phyloP scores from a whole-genome alignment of 2,329 filamentous ascomycete species.

The Didymella sp. region DNA sequence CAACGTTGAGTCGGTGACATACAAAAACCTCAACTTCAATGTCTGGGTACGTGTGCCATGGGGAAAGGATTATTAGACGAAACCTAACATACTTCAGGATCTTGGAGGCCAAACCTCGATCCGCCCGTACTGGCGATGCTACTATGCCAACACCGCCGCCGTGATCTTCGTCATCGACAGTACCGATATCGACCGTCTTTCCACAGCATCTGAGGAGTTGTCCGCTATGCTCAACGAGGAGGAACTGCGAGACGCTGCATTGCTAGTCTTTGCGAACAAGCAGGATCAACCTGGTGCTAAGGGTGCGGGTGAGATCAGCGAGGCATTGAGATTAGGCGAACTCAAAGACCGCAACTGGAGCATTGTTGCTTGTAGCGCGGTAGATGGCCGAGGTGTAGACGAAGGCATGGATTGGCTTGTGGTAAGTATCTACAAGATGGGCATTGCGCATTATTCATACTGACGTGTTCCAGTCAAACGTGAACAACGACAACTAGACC shows the following conservation, averaged over 20 bases:
- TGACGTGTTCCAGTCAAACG: conserved; percentile 16
- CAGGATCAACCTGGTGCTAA: conserved; percentile 97
- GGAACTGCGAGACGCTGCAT: conserved; percentile 87
- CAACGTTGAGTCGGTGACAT: conserved; percentile 98
- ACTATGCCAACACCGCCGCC: conserved; percentile 97
- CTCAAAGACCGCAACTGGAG: conserved; percentile 98
- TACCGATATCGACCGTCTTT: conserved; percentile 93
- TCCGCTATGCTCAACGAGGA: conserved; percentile 97
- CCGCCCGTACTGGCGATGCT: conserved; percentile 98
- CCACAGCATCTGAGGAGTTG: conserved; percentile 91
- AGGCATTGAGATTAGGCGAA: conserved; percentile 87
- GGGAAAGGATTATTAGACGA: not conserved
- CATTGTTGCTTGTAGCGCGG: conserved; percentile 95
- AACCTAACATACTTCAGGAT: conserved; percentile 63
- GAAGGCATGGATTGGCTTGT: conserved; percentile 99
- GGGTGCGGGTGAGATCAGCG: conserved; percentile 94
- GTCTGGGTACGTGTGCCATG: conserved; percentile 76
- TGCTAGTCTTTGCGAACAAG: conserved; percentile 98
- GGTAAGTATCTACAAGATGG: conserved; percentile 61
- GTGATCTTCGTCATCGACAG: conserved; percentile 99
- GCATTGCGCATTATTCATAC: conserved; percentile 2
- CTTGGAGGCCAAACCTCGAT: conserved; percentile 98
- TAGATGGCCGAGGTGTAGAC: conserved; percentile 91
- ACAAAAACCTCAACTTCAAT: conserved; percentile 98
- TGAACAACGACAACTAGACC: conserved; percentile 14